Evolutionary conservation across 352 stramenopile species (phyloP).

Genomic region (Pythium coloratum): DNA sequence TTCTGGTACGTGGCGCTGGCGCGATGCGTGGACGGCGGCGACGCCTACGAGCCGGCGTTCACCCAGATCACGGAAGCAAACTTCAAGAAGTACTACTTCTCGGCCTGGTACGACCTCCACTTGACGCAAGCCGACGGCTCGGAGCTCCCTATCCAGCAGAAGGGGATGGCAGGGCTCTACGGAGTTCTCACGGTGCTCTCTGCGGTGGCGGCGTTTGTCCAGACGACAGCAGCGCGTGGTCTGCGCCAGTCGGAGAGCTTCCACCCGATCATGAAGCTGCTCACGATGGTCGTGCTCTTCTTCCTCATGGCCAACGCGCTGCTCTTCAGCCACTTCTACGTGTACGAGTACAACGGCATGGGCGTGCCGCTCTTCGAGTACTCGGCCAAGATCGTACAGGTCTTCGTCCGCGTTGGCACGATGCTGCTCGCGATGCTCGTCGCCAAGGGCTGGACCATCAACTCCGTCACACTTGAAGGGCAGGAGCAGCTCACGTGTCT

Average conservation of each 20-base stretch:
- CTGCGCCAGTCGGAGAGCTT: slow-evolving; percentile 68
- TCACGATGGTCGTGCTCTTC: slow-evolving; percentile 64
- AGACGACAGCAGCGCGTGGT: slow-evolving; percentile 45
- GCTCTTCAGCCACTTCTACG: slow-evolving; percentile 60
- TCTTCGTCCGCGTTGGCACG: slow-evolving; percentile 71
- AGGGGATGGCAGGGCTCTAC: slow-evolving; percentile 60
- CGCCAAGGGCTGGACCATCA: slow-evolving; percentile 84
- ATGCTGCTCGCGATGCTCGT: slow-evolving; percentile 74
- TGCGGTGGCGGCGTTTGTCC: slow-evolving; percentile 30
- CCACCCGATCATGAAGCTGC: slow-evolving; percentile 74
- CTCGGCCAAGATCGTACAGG: slow-evolving; percentile 62
- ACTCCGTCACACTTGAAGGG: slow-evolving; percentile 53
- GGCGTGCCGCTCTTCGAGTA: slow-evolving; percentile 72
- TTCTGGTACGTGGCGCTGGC: slow-evolving; percentile 78
- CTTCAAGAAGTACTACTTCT: slow-evolving; percentile 80
- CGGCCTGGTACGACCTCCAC: slow-evolving; percentile 76
- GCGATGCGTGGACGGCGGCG: slow-evolving; percentile 64
- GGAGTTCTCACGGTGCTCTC: slow-evolving; percentile 48
- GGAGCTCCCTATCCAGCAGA: slow-evolving; percentile 68
- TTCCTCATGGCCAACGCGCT: slow-evolving; percentile 62
- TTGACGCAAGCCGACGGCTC: slow-evolving; percentile 66
- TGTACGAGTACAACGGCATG: slow-evolving; percentile 62
- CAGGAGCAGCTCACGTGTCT: slow-evolving; percentile 71
- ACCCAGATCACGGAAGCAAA: slow-evolving; percentile 66
- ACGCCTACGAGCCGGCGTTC: slow-evolving; percentile 61